Base-by-base conservation (phyloP, 441 rosid genomes). In the Manihot esculenta region DNA sequence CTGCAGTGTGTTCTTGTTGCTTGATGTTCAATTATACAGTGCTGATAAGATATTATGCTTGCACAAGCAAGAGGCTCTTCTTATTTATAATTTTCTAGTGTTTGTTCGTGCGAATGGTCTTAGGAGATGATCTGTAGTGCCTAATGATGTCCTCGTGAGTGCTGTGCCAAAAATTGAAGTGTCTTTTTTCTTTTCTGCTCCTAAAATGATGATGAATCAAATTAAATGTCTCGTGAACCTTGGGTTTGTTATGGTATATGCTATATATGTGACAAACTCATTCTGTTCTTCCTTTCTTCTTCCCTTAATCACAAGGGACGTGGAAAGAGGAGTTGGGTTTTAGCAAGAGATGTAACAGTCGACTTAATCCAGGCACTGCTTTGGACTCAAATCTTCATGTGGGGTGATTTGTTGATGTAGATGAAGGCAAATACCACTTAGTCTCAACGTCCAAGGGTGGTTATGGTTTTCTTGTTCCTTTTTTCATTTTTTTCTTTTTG, bases 41-140 rank as follows among this genome's bases (percentile, higher is more conserved):
- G 80, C 79, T 81, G 77, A 74, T 81, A 81, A 78, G 82, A 76
- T 71, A 71, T 70, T 60, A 63, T 70, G 81, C n/a, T n/a, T n/a
- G 79, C 81, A 69, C 74, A 73, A 75, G 73, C 78, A 62, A 57
- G 72, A 64, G 73, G 76, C 69, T 57, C 71, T 79, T 57, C 64
- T 45, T 71, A 23, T 67, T 76, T 61, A 42, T 71, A 62, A 18
- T 66, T 68, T 60, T 56, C 69, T 54, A 45, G 27, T 63, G 72
- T 75, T 61, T 80, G 81, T 73, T 63, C 60, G 79, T 63, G 80
- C 69, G 76, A 35, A 33, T 74, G 70, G 63, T 71, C 74, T 64
- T 74, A 49, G 68, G 78, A 71, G 72, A 70, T 42, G 67, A 14
- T 58, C 64, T n/a, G 1, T 65, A 62, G 59, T 62, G 62, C 62